Evolutionary conservation across 106 monocot species (phyloP).

Genomic region (Posidonia australis): DNA sequence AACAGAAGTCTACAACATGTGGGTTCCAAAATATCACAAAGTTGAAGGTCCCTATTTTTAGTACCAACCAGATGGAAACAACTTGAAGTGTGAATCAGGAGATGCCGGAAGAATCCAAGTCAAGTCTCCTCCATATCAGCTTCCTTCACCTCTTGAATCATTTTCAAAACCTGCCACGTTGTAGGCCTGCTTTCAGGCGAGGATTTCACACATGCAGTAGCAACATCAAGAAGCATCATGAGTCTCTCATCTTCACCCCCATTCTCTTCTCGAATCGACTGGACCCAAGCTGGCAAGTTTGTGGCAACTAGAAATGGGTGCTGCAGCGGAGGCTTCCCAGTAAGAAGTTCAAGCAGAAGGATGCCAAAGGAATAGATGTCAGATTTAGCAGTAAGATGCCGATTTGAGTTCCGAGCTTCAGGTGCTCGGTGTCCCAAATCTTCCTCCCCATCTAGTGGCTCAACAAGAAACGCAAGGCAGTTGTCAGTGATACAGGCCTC

Average conservation of each 20-base stretch:
- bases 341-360: constrained; percentile 70
- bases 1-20: too few species aligned
- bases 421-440: constrained; percentile 60
- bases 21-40: too few species aligned
- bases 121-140: constrained; percentile 29
- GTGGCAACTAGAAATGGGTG: constrained; percentile 24
- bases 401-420: constrained; percentile 42
- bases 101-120: constrained; percentile 10
- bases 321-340: constrained; percentile 52
- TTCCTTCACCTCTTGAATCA: constrained; percentile 79
- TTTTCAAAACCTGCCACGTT: constrained; percentile 83
- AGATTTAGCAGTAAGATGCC: constrained; percentile 44
- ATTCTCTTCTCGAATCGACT: constrained; percentile 56
- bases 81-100: not conserved
- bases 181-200: constrained; percentile 80
- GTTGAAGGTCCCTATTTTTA: too few species aligned
- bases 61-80: too few species aligned
- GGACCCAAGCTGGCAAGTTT: constrained; percentile 54
- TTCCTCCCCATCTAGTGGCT: constrained; percentile 27
- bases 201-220: constrained; percentile 36
- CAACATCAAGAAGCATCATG: constrained; percentile 60
- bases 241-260: constrained; percentile 51
- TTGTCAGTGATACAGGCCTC: constrained; percentile 83
- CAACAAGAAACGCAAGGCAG: constrained; percentile 57
- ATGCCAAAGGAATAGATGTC: constrained; percentile 88